Base-by-base conservation (phyloP, 129 eudicot species). In the Flaveria sonorensis region DNA sequence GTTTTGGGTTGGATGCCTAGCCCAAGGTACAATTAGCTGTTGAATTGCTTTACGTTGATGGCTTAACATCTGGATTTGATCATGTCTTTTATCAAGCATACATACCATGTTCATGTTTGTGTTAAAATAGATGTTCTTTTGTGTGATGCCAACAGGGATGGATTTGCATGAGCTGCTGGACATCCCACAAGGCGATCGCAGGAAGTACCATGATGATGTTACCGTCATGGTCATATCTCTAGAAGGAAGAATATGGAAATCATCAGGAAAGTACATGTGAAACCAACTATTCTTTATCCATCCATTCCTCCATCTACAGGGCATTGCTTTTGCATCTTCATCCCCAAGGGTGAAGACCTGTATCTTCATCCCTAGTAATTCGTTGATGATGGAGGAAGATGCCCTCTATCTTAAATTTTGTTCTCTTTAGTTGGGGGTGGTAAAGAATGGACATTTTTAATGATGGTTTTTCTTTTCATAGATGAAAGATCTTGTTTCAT, bases 171-270 rank as follows among this genome's bases (percentile, higher is more conserved):
- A 93, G 32, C 81, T 93, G 87, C 81, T 93, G 57, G 98, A 90
- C 76, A 90, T 93, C 80, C 96, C 97, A 10, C 92, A 87, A 79
- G 98, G 98, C 7, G 98, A 93, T 68, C 90, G 98, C 0, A 81
- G 98, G 70, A 93, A 83, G 80, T 90, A 93, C 83, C 98, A 93
- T 57, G 98, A 93, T 60, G 98, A 93, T 78, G 98, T 93, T 36
- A 85, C 98, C 0, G 90, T 90, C 65, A 93, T 90, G 90, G 90
- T 90, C 63, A 79, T 93, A 20, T 93, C 98, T 6, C 85, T 93
- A 70, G 98, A 90, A 84, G 97, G 97, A 43, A 84, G 95, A 79
- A 93, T 93, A 47, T 93, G 98, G 97, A 87, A 87, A 64, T 90
- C 97, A 20, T 93, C 96, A 4, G 98, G 97, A 74, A 91, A 91